A percentile compares a stretch with the other conserved stretches of the same genome.
Conservation (phyloP, 169 alveolate species). For the Cryptosporidium ryanae region DNA sequence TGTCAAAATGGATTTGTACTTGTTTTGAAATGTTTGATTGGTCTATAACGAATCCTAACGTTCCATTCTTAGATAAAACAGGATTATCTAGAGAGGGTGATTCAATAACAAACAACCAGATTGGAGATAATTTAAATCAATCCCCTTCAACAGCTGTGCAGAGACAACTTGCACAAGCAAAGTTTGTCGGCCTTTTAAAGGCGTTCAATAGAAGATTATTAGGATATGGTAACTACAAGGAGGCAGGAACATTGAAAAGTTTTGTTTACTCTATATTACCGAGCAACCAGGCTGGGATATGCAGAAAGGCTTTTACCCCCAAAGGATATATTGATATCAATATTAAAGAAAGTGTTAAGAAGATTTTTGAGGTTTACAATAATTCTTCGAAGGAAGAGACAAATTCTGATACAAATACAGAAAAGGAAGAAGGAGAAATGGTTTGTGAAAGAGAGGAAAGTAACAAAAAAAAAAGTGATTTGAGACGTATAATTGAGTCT, state of each 20-base stretch:
- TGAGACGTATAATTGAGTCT: conserved; percentile 9
- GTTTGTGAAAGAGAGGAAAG: background rate
- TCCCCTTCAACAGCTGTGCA: conserved; percentile 68
- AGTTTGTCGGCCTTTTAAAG: conserved; percentile 53
- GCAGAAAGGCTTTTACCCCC: conserved; percentile 46
- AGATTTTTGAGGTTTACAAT: background rate
- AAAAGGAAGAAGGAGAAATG: conserved; percentile 72
- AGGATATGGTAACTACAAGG: conserved; percentile 13
- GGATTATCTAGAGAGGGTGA: background rate
- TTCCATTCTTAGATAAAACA: conserved; percentile 24
- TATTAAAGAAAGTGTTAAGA: conserved; percentile 16
- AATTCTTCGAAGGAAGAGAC: background rate
- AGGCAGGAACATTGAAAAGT: conserved; percentile 55
- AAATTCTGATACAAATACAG: conserved; percentile 11
- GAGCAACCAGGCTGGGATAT: conserved; percentile 68
- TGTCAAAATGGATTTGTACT: conserved; percentile 50
- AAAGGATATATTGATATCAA: background rate
- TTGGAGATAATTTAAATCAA: background rate
- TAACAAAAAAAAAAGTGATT: conserved; percentile 5
- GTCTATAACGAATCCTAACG: conserved; percentile 56
- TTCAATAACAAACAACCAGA: background rate
- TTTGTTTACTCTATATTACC: conserved; percentile 55
- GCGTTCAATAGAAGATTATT: conserved; percentile 27
- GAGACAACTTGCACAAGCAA: conserved; percentile 72
- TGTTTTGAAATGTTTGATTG: conserved; percentile 44